phyloP scores from a whole-genome alignment of 257 asterid species.

The Nicotiana benthamiana region DNA sequence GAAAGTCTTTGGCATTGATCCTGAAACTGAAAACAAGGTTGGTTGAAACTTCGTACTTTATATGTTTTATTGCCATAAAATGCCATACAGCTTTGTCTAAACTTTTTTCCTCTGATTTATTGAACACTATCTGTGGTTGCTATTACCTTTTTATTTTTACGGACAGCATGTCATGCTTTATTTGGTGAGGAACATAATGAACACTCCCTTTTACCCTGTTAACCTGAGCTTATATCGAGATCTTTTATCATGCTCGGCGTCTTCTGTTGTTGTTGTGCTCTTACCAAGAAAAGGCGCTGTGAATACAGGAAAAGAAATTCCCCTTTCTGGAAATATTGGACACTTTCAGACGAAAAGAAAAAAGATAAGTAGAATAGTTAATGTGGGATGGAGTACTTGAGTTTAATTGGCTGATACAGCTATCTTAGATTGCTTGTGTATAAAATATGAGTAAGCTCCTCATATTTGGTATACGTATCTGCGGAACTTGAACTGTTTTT shows the following conservation, averaged over 20 bases:
- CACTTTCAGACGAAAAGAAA: neutral
- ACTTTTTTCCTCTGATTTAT: neutral
- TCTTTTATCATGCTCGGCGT: neutral
- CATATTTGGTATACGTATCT: neutral
- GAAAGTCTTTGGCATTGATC: constrained; percentile 69
- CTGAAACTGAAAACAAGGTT: constrained; percentile 52
- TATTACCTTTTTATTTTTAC: neutral
- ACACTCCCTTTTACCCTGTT: neutral
- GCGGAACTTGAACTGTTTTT: neutral
- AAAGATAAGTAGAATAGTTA: neutral
- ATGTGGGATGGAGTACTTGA: neutral
- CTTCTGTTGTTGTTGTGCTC: too few species aligned
- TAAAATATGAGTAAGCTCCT: neutral
- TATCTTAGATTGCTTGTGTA: neutral
- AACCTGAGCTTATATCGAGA: neutral
- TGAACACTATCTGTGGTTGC: neutral
- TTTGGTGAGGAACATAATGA: neutral
- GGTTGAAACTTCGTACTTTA: neutral
- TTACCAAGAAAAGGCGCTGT: neutral
- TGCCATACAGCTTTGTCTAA: neutral
- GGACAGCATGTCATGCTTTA: neutral
- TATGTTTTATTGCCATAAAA: neutral
- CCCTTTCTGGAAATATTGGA: neutral
- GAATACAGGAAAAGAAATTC: neutral
- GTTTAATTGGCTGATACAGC: neutral